Evolutionary conservation across 164 flowering plant genomes (phyloP), one percentile per base, ranked within the genome.

Genomic region (Cinnamomum micranthum): DNA sequence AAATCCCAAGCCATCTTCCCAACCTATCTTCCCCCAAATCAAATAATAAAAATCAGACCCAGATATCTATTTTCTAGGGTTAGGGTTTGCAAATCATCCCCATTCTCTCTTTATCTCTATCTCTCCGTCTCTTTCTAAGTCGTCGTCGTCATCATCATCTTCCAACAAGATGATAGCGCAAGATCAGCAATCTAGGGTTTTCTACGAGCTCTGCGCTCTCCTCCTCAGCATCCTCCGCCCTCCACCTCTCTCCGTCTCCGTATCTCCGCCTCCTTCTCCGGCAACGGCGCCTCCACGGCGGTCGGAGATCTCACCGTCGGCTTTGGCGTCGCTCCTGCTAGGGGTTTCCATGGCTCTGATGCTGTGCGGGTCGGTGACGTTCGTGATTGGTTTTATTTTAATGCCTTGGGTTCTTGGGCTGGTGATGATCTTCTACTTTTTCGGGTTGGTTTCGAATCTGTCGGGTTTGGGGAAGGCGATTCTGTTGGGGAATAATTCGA

Each of bases 331-430:
- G 35, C 66, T 94, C 85, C 75, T 94, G 35, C 78, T 94, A 1
- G 98, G 98, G 69, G 78, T 91, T 1, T 90, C 98, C 11, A n/a
- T 91, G 31, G 81, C 98, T 13, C 68, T 94, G 85, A 94, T 94
- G 97, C 82, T 94, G 2, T 94, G 97, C 73, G 98, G 98, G 66
- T 92, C 97, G 35, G 89, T 94, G 13, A 94, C 97, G 3, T 91
- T 94, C 72, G 83, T 94, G 60, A 86, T 94, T 31, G 98, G 98
- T 12, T 91, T 94, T 77, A 69, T 94, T 68, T 76, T 94, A 86
- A 88, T 94, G 97, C 98, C 98, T 12, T 94, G 98, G 97, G 95
- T 94, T 50, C 77, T 94, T 66, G 95, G 92, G 7, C 74, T 91
- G 77, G 82, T 94, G 7, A 81, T 88, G 87, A 80, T 94, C 17